phyloP scores from a whole-genome alignment of 2,329 filamentous ascomycete species.

The Fusarium sp. region DNA sequence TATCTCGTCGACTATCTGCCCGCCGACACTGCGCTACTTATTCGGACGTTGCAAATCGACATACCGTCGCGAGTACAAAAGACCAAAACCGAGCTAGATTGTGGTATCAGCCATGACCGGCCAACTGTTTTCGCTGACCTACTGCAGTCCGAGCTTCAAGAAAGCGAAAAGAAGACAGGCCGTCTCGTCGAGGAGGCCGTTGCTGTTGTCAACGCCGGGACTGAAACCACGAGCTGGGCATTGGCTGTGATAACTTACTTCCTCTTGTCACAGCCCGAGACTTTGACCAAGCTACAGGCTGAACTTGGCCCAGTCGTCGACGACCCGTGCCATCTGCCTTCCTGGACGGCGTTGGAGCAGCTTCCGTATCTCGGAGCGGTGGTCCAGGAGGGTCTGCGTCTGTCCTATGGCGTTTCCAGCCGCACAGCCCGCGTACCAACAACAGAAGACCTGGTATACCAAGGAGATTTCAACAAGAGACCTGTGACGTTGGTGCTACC shows the following conservation, averaged over 20 bases:
- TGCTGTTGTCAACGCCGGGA: conserved; percentile 16
- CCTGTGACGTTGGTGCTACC: not conserved
- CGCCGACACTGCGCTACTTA: conserved; percentile 2
- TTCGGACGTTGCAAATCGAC: conserved; percentile 9
- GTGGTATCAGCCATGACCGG: conserved; percentile 9
- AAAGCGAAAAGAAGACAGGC: conserved; percentile 6
- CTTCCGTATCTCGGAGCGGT: conserved; percentile 1
- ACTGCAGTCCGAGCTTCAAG: conserved; percentile 2
- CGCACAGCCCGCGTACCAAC: conserved; percentile 12
- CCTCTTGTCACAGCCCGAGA: conserved; percentile 9
- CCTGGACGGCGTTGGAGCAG: conserved; percentile 16
- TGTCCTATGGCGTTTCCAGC: conserved; percentile 15
- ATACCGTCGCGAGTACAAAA: conserved; percentile 12
- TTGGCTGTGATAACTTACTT: conserved; percentile 24
- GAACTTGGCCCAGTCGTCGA: conserved; percentile 3
- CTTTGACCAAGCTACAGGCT: not conserved
- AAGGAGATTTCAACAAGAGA: conserved; percentile 16
- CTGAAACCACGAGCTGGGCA: conserved; percentile 20
- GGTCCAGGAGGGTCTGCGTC: conserved; percentile 10
- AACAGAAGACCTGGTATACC: conserved; percentile 10
- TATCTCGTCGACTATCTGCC: conserved; percentile 1
- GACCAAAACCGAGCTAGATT: conserved; percentile 5
- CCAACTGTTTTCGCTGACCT: conserved; percentile 18
- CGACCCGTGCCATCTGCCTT: conserved; percentile 7
- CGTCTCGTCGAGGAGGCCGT: conserved; percentile 9